phyloP scores from a whole-genome alignment of 768 basidiomycete species.

The Mycena vitilis region DNA sequence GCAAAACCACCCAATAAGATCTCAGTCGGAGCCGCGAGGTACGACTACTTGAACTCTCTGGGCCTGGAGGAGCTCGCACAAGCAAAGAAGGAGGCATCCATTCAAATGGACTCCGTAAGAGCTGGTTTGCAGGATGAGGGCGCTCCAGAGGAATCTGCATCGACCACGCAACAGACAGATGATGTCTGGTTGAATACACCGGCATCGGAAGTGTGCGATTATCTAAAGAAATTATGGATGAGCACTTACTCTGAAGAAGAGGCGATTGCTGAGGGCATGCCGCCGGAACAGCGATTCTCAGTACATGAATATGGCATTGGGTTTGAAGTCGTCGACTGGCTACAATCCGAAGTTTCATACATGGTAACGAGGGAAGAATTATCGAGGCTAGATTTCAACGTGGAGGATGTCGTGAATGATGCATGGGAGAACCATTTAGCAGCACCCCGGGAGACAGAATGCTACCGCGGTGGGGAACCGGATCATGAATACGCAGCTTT shows the following conservation, averaged over 20 bases:
- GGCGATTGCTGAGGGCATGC: conserved; percentile 10
- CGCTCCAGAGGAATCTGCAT: not conserved
- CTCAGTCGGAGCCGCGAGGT: conserved; percentile 7
- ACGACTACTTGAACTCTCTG: conserved; percentile 16
- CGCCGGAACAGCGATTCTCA: conserved; percentile 20
- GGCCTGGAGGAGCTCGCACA: not conserved
- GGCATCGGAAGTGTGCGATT: conserved; percentile 6
- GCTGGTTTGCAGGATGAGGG: not conserved
- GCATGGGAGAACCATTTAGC: conserved; percentile 9
- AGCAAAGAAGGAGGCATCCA: conserved; percentile 1
- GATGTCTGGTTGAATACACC: conserved; percentile 2
- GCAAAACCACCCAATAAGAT: conserved; percentile 28
- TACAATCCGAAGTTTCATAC: conserved; percentile 8
- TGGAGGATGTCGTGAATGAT: conserved; percentile 16
- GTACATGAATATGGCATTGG: not conserved
- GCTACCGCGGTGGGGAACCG: not conserved
- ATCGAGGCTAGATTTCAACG: not conserved
- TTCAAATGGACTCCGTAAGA: not conserved
- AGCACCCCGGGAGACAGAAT: not conserved
- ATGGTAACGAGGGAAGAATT: conserved; percentile 20
- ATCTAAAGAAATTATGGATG: conserved; percentile 20
- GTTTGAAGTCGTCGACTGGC: conserved; percentile 27
- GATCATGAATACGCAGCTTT: conserved; percentile 27
- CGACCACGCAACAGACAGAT: not conserved
- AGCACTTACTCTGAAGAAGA: conserved; percentile 4